Evolutionary conservation across 768 basidiomycete species (phyloP).

Genomic region (Tulasnella sp.): DNA sequence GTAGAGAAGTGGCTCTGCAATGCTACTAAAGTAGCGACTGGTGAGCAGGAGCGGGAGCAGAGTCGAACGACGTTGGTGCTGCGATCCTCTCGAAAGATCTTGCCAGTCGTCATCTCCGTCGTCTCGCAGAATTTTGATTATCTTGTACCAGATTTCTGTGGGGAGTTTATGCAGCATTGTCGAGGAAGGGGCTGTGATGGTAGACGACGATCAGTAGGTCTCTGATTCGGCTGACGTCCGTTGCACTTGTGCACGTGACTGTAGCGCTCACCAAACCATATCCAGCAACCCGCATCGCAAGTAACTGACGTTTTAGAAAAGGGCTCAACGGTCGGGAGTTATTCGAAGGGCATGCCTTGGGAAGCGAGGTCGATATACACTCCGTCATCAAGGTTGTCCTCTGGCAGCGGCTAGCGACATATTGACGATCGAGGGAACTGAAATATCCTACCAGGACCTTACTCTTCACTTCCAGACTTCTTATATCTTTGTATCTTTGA

Average conservation of each 20-base stretch:
- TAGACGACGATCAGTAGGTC: background rate
- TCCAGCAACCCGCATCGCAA: too few species aligned
- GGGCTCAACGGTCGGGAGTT: too few species aligned
- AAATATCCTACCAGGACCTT: too few species aligned
- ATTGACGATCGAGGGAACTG: too few species aligned
- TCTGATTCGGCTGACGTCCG: background rate
- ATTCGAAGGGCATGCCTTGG: too few species aligned
- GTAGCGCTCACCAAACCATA: too few species aligned
- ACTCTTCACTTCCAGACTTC: too few species aligned
- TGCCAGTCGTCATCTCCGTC: conserved; percentile 4
- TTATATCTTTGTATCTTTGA: too few species aligned
- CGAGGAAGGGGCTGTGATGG: background rate
- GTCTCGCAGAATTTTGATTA: background rate
- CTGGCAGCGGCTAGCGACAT: too few species aligned
- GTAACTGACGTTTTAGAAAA: too few species aligned
- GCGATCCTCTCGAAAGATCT: background rate
- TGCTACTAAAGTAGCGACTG: background rate
- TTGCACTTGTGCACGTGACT: background rate
- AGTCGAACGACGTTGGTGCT: background rate
- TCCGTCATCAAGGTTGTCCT: too few species aligned
- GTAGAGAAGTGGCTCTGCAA: background rate
- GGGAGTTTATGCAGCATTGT: background rate
- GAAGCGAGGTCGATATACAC: too few species aligned
- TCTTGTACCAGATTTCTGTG: background rate
- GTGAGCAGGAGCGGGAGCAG: background rate